Base-by-base conservation (phyloP, 202 grass and related monocot genomes). In the Bolboschoenoplectus hybrid region DNA sequence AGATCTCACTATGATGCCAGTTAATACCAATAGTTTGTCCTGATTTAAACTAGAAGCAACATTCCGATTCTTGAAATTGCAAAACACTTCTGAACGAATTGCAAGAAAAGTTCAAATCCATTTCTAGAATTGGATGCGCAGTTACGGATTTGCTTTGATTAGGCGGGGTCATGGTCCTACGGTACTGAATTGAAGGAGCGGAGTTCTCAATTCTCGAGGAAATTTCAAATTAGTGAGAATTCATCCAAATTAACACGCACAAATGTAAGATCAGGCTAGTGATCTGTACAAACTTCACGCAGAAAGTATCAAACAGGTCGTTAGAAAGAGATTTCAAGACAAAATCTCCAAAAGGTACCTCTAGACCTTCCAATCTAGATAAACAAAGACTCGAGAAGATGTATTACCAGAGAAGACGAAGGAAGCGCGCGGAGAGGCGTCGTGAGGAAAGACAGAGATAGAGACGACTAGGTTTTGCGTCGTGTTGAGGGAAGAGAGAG, bases 391-490 rank as follows among this genome's bases (percentile, higher is more conserved):
- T 0, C 63, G 19, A 32, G 9, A 63, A 34, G 35, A 62, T 8
- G 6, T 41, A 68, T 51, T 74, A 74, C 71, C 71, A 52, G 71
- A 51, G 44, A 74, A 51, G 44, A 74, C 13, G 45, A 47, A 73
- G 44, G n/a, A 74, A 12, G 46, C n/a, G 71, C 2, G 7, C 7
- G 43, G 20, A 49, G 9, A 70, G 45, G 9, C 19, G 71, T 26
- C 9, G 71, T 34, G 45, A 71, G 41, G 3, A 61, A 13, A 16
- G 66, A 5, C 17, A 43, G 9, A 38, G 82, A 61, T 7, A 16
- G 66, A 5, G 19, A 85, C 3, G 57, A 74, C 35, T 57, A 75
- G 53, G 82, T 58, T 41, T 56, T 40, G 20, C 11, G 50, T 39
- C 34, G 66, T 12, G 47, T 19, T 26, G 9, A 38, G 82, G 20